Evolutionary conservation across 2,329 filamentous ascomycete species (phyloP), one percentile per base, ranked within the genome.

Genomic region (Pseudocercospora ulei): DNA sequence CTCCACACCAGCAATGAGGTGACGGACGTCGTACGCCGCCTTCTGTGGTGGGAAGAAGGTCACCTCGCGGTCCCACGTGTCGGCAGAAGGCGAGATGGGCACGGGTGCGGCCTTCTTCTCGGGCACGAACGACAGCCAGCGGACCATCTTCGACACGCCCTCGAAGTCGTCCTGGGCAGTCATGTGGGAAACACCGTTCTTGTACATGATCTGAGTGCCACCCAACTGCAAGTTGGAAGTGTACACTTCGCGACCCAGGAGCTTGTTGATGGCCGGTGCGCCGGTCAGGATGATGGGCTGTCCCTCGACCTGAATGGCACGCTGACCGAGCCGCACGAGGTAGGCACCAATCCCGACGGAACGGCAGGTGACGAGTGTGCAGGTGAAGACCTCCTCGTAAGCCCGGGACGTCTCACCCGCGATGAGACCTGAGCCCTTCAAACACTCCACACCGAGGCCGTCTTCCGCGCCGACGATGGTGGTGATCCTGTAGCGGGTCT

Each of bases 121-220:
- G 16, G 90, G 90, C 18, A 98, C 82, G 58, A 86, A 98, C 2
- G 88, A 90, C 73, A 98, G 77, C 90, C 90, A 98, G 62, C 93
- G 82, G 34, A 96, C 85, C 60, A 98, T 96, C 73, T 92, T 92
- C 57, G 83, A 86, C 13, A 98, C 83, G 75, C 90, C 90, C 57
- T 88, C 87, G 56, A 98, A 96, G 68, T 98, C 90, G 58, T 98
- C 88, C 54, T 81, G 82, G 57, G 90, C 90, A 52, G 88, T 95
- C 83, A 96, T 88, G 71, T 98, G 90, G 13, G 90, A 96, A 26
- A 98, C 90, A 76, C 90, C 90, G 63, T 98, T 98, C 69, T 84
- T 87, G 77, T 98, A 96, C 90, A 98, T 98, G 74, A 98, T 98
- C 67, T 98, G 90, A n/a, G 90, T 98, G 55, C 90, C 90, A 78